phyloP scores from a whole-genome alignment of 768 basidiomycete species.

The Termitomyces sp. region DNA sequence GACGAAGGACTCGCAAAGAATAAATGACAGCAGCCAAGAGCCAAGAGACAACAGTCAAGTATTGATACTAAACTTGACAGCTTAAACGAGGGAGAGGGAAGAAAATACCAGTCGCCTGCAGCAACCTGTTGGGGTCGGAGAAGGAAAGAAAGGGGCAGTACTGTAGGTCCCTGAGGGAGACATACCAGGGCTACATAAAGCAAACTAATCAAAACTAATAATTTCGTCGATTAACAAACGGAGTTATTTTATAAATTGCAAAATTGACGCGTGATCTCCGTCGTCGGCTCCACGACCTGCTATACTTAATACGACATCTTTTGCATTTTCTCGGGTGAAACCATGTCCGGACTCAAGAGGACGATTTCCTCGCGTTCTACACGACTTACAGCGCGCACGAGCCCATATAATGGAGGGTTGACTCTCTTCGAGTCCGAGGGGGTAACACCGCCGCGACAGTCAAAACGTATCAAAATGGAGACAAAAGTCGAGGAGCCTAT shows the following conservation, averaged over 20 bases:
- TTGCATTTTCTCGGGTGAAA: not conserved
- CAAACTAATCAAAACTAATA: constrained; percentile 13
- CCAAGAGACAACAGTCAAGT: not conserved
- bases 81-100: not conserved
- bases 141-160: not conserved
- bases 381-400: constrained; percentile 31
- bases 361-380: constrained; percentile 19
- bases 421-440: constrained; percentile 32
- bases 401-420: constrained; percentile 38
- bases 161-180: constrained; percentile 1
- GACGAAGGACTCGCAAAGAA: constrained; percentile 4
- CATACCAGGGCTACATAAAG: constrained; percentile 12
- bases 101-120: not conserved
- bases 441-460: constrained; percentile 16
- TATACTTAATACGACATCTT: not conserved
- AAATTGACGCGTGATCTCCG: not conserved
- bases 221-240: constrained; percentile 1
- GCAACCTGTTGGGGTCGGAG: not conserved
- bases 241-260: constrained; percentile 3
- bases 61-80: constrained; percentile 1
- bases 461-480: constrained; percentile 27
- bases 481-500: constrained; percentile 7
- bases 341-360: constrained; percentile 15
- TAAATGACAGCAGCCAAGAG: not conserved
- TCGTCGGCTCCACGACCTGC: not conserved